Percentiles rank a stretch among this genome's conserved stretches.
phyloP scores from a whole-genome alignment of 2,329 filamentous ascomycete species.

The Penicillium sp. region DNA sequence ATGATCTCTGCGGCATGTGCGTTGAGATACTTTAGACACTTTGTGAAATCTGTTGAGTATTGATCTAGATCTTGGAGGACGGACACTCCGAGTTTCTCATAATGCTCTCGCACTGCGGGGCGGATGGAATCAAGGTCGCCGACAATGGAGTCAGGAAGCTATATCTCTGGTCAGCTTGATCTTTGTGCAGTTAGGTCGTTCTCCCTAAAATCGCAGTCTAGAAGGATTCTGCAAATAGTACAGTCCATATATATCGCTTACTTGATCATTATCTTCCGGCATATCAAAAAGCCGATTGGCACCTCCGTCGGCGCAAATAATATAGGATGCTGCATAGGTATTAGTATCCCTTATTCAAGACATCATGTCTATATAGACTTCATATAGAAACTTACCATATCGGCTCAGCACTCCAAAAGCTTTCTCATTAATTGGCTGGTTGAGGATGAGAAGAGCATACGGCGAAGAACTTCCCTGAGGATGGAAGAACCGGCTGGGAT shows the following conservation, averaged over 20 bases:
- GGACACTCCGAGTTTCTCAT: constrained; percentile 57
- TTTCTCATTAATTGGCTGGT: constrained; percentile 56
- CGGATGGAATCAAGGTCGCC: constrained; percentile 87
- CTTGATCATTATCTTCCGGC: constrained; percentile 36
- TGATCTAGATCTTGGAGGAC: constrained; percentile 75
- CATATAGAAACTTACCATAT: constrained; percentile 29
- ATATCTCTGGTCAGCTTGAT: constrained; percentile 3
- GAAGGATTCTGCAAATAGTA: not conserved
- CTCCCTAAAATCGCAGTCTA: not conserved
- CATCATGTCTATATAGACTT: not conserved
- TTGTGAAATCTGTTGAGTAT: constrained; percentile 86
- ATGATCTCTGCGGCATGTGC: constrained; percentile 28
- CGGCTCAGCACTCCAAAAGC: constrained; percentile 39
- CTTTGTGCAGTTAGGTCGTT: not conserved
- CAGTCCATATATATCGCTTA: constrained; percentile 19
- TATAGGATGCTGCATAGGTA: constrained; percentile 54
- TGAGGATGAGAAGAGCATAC: constrained; percentile 57
- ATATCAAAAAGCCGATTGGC: constrained; percentile 70
- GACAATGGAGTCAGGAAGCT: constrained; percentile 69
- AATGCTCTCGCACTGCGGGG: constrained; percentile 62
- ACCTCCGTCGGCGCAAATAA: constrained; percentile 85
- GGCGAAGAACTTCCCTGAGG: constrained; percentile 22
- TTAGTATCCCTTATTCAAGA: not conserved
- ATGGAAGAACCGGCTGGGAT: constrained; percentile 42
- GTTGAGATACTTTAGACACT: constrained; percentile 66